These are phyloP conservation scores for Russula brevipes DNA, from an alignment of 768 basidiomycete genomes.

Conservation along the genomic window DNA sequence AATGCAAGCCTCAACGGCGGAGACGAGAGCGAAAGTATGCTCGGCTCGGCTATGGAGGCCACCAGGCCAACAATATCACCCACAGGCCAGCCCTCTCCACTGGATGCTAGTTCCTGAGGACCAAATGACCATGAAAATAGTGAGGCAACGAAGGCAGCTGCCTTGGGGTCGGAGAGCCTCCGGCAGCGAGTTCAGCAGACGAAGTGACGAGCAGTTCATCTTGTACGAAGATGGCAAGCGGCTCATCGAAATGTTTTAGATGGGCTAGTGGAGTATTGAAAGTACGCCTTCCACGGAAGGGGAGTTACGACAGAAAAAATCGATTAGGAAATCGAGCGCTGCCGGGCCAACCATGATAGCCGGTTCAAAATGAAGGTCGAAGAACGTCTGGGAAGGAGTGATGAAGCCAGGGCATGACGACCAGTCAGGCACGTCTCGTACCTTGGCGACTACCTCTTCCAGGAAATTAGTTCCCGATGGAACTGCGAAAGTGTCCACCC, in stretches of 20 bases:
- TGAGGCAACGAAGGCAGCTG: conserved; percentile 34
- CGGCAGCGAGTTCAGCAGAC: background rate
- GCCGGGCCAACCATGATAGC: conserved; percentile 57
- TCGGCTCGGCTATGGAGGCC: conserved; percentile 38
- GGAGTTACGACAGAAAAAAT: conserved; percentile 53
- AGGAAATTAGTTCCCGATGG: conserved; percentile 47
- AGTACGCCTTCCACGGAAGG: conserved; percentile 52
- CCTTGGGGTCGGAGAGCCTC: conserved; percentile 26
- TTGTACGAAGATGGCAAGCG: conserved; percentile 43
- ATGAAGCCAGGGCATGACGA: background rate
- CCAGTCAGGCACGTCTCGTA: conserved; percentile 26
- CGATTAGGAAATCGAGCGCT: conserved; percentile 49
- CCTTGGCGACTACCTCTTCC: conserved; percentile 52
- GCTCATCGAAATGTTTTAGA: conserved; percentile 67
- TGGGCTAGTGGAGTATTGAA: conserved; percentile 58
- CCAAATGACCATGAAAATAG: conserved; percentile 23
- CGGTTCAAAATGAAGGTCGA: conserved; percentile 56
- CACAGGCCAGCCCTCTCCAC: conserved; percentile 27
- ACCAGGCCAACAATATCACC: conserved; percentile 33
- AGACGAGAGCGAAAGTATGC: conserved; percentile 32
- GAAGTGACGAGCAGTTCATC: conserved; percentile 26
- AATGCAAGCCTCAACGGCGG: conserved; percentile 45
- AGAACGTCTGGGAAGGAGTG: conserved; percentile 48
- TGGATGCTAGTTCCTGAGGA: conserved; percentile 14
- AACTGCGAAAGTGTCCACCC: conserved; percentile 46